Conservation (phyloP, 2,329 filamentous ascomycete genomes). For the Sarocladiaceae sp. region DNA sequence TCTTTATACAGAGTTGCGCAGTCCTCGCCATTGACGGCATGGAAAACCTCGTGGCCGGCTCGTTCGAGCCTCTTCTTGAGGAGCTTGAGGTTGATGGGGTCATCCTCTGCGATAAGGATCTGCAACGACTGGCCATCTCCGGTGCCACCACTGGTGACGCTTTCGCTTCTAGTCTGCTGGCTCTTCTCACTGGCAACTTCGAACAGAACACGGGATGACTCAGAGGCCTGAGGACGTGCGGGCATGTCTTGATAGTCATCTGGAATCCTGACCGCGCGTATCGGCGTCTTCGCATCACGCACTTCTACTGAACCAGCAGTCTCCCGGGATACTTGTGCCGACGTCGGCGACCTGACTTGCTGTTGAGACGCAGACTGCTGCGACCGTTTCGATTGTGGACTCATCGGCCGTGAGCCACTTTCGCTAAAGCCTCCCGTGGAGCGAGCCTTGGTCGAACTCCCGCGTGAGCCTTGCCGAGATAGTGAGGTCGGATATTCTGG, state of each 20-base stretch:
- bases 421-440: slow-evolving; percentile 8
- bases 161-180: slow-evolving; percentile 16
- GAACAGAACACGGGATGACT: slow-evolving; percentile 30
- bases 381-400: slow-evolving; percentile 9
- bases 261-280: slow-evolving; percentile 41
- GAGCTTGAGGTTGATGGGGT: slow-evolving; percentile 80
- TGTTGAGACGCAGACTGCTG: slow-evolving; percentile 12
- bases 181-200: slow-evolving; percentile 24
- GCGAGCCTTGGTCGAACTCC: slow-evolving; percentile 11
- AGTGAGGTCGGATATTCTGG: slow-evolving; percentile 24
- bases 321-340: slow-evolving; percentile 10
- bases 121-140: slow-evolving; percentile 33
- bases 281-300: slow-evolving; percentile 36
- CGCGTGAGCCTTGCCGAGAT: slow-evolving; percentile 12
- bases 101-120: slow-evolving; percentile 79
- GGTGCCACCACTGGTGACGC: slow-evolving; percentile 17
- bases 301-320: slow-evolving; percentile 32
- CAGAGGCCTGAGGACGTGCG: slow-evolving; percentile 19
- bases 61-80: slow-evolving; percentile 75
- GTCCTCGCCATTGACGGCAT: slow-evolving; percentile 79
- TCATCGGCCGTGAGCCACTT: slow-evolving; percentile 13
- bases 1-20: slow-evolving; percentile 67
- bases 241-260: slow-evolving; percentile 37
- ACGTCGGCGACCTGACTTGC: slow-evolving; percentile 10
- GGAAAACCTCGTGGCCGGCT: slow-evolving; percentile 61